A percentile compares a stretch with the other conserved stretches of the same genome.
These are phyloP conservation scores for Globisporangium nunn DNA, from an alignment of 352 stramenopile species.

Conservation along the genomic window DNA sequence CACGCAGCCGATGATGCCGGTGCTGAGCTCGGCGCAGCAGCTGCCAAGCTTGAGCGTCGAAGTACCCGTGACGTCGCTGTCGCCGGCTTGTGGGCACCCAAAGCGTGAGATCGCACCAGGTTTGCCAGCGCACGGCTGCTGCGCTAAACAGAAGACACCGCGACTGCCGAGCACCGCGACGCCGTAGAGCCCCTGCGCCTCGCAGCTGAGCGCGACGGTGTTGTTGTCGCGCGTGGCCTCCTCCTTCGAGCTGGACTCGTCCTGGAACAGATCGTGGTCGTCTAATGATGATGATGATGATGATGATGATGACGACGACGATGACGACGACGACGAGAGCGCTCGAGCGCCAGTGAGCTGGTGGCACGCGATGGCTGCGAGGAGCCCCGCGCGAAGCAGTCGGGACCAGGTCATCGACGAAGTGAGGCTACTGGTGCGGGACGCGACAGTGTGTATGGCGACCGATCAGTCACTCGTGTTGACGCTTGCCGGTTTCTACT, in stretches of 20 bases:
- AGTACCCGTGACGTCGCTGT: slow-evolving; percentile 6
- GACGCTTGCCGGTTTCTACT: too few species aligned
- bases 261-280: neutral
- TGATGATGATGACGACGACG: neutral
- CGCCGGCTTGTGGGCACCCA: slow-evolving; percentile 26
- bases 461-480: too few species aligned
- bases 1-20: slow-evolving; percentile 28
- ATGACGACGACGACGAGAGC: neutral
- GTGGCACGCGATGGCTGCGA: neutral
- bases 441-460: too few species aligned
- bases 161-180: slow-evolving; percentile 26
- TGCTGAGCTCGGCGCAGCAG: slow-evolving; percentile 33
- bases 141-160: slow-evolving; percentile 32
- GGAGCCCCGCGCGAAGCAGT: slow-evolving; percentile 2
- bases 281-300: neutral
- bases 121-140: slow-evolving; percentile 24
- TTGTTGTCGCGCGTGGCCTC: neutral
- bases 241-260: neutral
- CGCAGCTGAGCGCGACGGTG: slow-evolving; percentile 5
- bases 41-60: slow-evolving; percentile 20
- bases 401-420: neutral
- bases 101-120: slow-evolving; percentile 7
- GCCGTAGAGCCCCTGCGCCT: slow-evolving; percentile 10
- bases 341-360: neutral
- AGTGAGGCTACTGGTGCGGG: neutral